These are phyloP conservation scores for Colletotrichum tropicale DNA, from an alignment of 2,329 filamentous ascomycete genomes.

Conservation along the genomic window DNA sequence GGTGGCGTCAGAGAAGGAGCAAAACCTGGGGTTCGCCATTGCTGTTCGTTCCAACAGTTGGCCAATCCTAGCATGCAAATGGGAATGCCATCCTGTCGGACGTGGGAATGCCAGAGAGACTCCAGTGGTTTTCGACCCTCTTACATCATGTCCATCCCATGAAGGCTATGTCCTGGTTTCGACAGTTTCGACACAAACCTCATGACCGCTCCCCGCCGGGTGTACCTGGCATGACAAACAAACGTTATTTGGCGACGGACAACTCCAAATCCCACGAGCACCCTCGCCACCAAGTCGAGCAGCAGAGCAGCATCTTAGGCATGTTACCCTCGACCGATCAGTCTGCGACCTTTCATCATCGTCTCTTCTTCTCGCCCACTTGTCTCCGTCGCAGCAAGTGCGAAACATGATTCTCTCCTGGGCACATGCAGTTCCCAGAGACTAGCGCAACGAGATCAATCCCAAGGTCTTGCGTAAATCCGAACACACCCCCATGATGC, in stretches of 20 bases:
- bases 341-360: background rate
- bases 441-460: background rate
- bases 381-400: background rate
- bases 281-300: background rate
- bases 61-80: slow-evolving; percentile 1
- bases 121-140: background rate
- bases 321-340: slow-evolving; percentile 2
- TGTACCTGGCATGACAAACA: slow-evolving; percentile 9
- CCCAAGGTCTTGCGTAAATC: background rate
- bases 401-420: background rate
- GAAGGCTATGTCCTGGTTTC: background rate
- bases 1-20: slow-evolving; percentile 4
- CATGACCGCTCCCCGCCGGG: slow-evolving; percentile 8
- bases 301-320: background rate
- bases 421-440: background rate
- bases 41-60: background rate
- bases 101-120: background rate
- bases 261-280: background rate
- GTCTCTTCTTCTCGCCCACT: background rate
- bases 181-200: slow-evolving; percentile 10
- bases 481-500: background rate
- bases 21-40: slow-evolving; percentile 5
- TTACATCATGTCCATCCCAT: background rate
- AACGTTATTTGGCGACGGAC: slow-evolving; percentile 10
- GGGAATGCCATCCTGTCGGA: background rate